Evolutionary conservation across 768 basidiomycete genomes (phyloP), one percentile per base, ranked within the genome.

Genomic region (Boletus rubroflammeus): DNA sequence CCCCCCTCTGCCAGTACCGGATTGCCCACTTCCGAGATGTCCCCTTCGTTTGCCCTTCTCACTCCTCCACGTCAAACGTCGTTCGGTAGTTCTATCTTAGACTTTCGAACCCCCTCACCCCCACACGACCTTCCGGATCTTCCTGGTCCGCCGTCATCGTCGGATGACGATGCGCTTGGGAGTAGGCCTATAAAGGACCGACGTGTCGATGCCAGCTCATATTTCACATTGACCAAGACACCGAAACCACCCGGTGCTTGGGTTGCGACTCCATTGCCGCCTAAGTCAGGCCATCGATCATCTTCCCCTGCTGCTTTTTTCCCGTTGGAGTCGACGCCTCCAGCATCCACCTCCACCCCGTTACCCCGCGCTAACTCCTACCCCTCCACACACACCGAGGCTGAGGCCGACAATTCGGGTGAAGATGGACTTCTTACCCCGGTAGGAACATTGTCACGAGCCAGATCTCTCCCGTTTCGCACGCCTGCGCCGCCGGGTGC

Each of bases 401-500:
- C 50, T 13, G 54, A 55, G 40, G 34, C 35, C 10, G 57, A 67
- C 49, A 7, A 57, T 62, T 29, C 43, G 19, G 42, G 59, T 9
- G 65, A 67, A 38, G 53, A 69, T 49, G 67, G 63, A 45, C 60
- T 58, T 26, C 61, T 72, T 51, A 84, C 84, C 0, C 83, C 84
- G 1, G 68, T 64, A 28, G 56, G 54, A 17, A 77, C 83, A n/a
- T 62, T 83, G 35, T 80, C 81, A 10, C 76, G 78, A 59, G 76
- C 76, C 28, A 72, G 67, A 10, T 69, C 77, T 6, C 66, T 81
- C 11, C 75, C 81, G 23, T 54, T 72, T 17, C 79, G 79, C 53
- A 89, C 85, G 0, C 86, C 87, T 39, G 81, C 76, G n/a, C 80
- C 79, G 3, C 86, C 88, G 19, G 88, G 88, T 36, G 85, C 77